These are phyloP conservation scores for Nemania sp. DNA, from an alignment of 2,329 filamentous ascomycete genomes.

Conservation along the genomic window DNA sequence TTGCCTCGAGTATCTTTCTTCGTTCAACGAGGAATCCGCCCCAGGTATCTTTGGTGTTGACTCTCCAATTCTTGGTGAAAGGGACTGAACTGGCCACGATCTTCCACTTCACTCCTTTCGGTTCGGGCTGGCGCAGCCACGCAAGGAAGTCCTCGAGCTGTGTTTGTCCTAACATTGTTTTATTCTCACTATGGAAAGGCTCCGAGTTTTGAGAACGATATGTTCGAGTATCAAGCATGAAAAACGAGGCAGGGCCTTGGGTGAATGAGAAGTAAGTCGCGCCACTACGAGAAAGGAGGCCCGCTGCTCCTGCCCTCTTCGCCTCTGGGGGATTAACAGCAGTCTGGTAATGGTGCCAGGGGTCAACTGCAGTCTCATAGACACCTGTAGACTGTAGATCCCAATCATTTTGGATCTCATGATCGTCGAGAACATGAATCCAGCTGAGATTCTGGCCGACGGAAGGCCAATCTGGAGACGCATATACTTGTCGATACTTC, in stretches of 20 bases:
- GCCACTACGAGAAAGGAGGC: slow-evolving; percentile 45
- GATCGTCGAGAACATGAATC: slow-evolving; percentile 96
- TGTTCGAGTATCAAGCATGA: slow-evolving; percentile 88
- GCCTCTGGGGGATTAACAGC: slow-evolving; percentile 78
- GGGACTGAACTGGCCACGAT: slow-evolving; percentile 88
- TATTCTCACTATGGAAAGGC: slow-evolving; percentile 63
- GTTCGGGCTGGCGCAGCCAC: slow-evolving; percentile 74
- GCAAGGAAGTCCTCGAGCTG: slow-evolving; percentile 80
- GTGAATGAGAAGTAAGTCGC: slow-evolving; percentile 88
- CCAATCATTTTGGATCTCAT: slow-evolving; percentile 97
- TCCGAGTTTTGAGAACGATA: slow-evolving; percentile 73
- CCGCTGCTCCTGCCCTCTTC: slow-evolving; percentile 50
- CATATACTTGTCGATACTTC: slow-evolving; percentile 95
- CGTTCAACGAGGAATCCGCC: slow-evolving; percentile 87
- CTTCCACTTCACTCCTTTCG: slow-evolving; percentile 86
- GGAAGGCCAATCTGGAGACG: slow-evolving; percentile 85
- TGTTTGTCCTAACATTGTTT: slow-evolving; percentile 82
- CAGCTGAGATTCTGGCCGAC: slow-evolving; percentile 83
- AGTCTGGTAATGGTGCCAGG: slow-evolving; percentile 85
- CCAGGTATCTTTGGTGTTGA: slow-evolving; percentile 90
- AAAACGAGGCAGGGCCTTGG: slow-evolving; percentile 90
- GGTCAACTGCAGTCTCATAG: slow-evolving; percentile 77
- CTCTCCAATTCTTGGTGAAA: slow-evolving; percentile 96
- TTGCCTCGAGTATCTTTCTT: slow-evolving; percentile 77
- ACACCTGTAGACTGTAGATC: slow-evolving; percentile 78